Conservation (phyloP, 2,329 filamentous ascomycete genomes). For the Fusarium nelsonii region DNA sequence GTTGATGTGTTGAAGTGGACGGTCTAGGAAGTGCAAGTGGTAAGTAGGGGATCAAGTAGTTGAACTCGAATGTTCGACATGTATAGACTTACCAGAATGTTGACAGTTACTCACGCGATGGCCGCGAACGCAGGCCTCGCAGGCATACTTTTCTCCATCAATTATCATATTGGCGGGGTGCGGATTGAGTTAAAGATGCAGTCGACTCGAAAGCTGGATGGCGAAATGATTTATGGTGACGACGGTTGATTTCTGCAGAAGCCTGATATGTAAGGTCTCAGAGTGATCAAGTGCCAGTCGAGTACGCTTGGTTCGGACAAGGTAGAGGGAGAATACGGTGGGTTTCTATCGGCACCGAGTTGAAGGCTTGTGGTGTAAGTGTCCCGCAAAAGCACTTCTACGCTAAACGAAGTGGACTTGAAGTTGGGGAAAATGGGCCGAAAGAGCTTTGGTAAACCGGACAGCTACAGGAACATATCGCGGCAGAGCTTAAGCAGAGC, state of each 20-base stretch:
- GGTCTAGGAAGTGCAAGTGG: slow-evolving; percentile 69
- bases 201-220: slow-evolving; percentile 21
- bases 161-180: slow-evolving; percentile 73
- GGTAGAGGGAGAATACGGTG: slow-evolving; percentile 32
- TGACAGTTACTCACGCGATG: slow-evolving; percentile 99
- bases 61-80: neutral
- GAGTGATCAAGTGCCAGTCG: slow-evolving; percentile 21
- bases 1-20: slow-evolving; percentile 92
- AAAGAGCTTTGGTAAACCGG: slow-evolving; percentile 42
- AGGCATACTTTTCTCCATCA: slow-evolving; percentile 97
- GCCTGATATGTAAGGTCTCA: slow-evolving; percentile 15
- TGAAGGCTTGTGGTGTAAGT: slow-evolving; percentile 42
- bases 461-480: slow-evolving; percentile 48
- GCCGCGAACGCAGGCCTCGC: slow-evolving; percentile 96
- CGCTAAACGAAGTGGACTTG: slow-evolving; percentile 44
- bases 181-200: slow-evolving; percentile 16
- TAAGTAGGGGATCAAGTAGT: slow-evolving; percentile 43
- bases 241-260: slow-evolving; percentile 17
- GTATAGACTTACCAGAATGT: slow-evolving; percentile 79
- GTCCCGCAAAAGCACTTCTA: slow-evolving; percentile 32
- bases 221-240: slow-evolving; percentile 4
- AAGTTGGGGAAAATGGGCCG: slow-evolving; percentile 39
- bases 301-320: slow-evolving; percentile 21
- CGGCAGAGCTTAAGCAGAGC: slow-evolving; percentile 43
- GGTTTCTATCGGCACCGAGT: slow-evolving; percentile 32